Base-by-base conservation (phyloP, 169 alveolate species). In the Plasmodium sp. region DNA sequence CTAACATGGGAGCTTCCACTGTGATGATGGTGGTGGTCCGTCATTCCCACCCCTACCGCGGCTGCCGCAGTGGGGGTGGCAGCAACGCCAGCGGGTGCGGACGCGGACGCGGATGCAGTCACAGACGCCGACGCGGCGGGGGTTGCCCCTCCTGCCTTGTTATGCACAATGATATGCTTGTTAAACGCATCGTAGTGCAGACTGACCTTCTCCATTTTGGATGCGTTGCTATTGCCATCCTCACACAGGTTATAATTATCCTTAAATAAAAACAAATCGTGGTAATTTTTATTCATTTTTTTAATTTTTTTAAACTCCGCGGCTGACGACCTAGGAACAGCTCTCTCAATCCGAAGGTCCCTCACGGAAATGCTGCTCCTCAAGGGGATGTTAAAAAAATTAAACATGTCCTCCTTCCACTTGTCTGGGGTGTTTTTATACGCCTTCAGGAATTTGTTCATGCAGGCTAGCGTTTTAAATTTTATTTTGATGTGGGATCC, bases 341-440 rank as follows among this genome's bases (percentile, higher is more conserved):
- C 94, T 80, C 94, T 90, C 27, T 90, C 94, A 12, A 90, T 90
- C 67, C 94, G 45, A 36, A 90, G 83, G 22, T 90, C 94, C 36
- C 94, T 62, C 41, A 90, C 94, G 31, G 94, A 90, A 62, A 90
- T 90, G 58, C 94, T 90, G 82, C 94, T 90, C 80, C 94, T 92
- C 79, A 84, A 41, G 6, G 95, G 93, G 56, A 92, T 84, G 51
- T 92, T 92, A 79, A 84, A 92, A 82, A 84, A 92, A 41, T 72
- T 71, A 56, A 84, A 84, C 95, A 92, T 92, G 43, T 92, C 95
- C 81, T 84, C 93, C 74, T 92, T 92, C 95, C 95, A 92, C 62
- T 92, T 83, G 79, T 92, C 93, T 33, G 95, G 95, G 14, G 93
- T 84, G 74, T 92, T 84, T 45, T 92, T 92, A 5, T 92, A 92